Percentiles rank a stretch among this genome's conserved stretches.
These are phyloP conservation scores for Pythium chondricola DNA, from an alignment of 352 stramenopile genomes.

Conservation along the genomic window DNA sequence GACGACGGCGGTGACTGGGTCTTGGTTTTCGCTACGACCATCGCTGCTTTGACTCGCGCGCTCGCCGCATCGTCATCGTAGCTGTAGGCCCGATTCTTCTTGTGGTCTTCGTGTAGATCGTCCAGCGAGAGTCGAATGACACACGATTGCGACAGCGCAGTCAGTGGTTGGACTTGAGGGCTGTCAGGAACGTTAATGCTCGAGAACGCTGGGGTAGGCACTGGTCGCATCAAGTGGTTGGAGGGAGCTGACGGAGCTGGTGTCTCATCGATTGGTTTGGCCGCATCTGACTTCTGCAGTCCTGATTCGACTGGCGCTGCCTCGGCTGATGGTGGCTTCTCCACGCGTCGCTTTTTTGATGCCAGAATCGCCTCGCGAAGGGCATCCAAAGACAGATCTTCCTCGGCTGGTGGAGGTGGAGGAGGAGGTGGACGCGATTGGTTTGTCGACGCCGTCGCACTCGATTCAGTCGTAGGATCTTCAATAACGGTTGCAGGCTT, in stretches of 20 bases:
- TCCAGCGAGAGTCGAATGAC: conserved; percentile 58
- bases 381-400: conserved; percentile 8
- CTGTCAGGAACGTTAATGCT: conserved; percentile 4
- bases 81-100: conserved; percentile 8
- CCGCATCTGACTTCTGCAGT: too few species aligned
- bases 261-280: too few species aligned
- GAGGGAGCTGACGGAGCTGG: too few species aligned
- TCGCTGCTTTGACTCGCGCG: background rate
- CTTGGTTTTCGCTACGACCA: background rate
- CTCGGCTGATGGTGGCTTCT: too few species aligned
- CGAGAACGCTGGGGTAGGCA: too few species aligned
- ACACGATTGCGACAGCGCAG: conserved; percentile 56
- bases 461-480: background rate
- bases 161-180: conserved; percentile 45
- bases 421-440: too few species aligned
- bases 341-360: conserved; percentile 1
- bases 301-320: too few species aligned
- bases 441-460: background rate
- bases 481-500: background rate
- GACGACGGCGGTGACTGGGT: too few species aligned
- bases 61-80: background rate
- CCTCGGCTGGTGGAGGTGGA: background rate
- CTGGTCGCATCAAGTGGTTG: too few species aligned
- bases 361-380: conserved; percentile 6
- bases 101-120: conserved; percentile 16